Evolutionary conservation across 1,284 basidiomycete species (phyloP), one percentile per base, ranked within the genome.

Genomic region (Ganoderma resinaceum): DNA sequence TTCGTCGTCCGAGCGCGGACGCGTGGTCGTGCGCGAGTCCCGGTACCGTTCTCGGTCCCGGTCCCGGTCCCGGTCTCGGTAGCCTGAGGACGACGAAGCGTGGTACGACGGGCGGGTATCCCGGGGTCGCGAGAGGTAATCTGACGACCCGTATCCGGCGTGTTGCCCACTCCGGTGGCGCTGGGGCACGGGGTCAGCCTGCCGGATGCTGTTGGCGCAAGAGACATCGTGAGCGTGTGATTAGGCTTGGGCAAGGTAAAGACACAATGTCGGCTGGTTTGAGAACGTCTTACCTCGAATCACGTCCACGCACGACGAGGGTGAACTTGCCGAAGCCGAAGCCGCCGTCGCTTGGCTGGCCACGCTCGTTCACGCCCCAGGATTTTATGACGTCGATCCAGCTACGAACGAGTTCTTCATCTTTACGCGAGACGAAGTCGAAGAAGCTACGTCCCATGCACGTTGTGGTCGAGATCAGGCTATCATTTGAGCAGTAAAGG

Each of bases 361-460:
- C 92, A 8, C 87, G 85, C 76, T 93, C 92, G 70, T 93, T 93
- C 60, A 93, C 91, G 23, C 91, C 92, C 89, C 91, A 93, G 2
- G 86, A 84, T 77, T 94, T 94, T 73, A 93, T 87, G 63, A 86
- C 85, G 69, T 89, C 87, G 66, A 94, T 89, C 90, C 91, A 93
- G 66, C 82, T 85, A 23, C 86, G 83, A 26, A 93, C 90, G 61
- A 85, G 82, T 16, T 80, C 80, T 78, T 92, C 91, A 72, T 91
- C 90, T 72, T 83, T 82, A 72, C 79, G 80, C 20, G 83, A 76
- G 8, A 94, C 90, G 76, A 92, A 93, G 74, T 93, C 92, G 73
- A 87, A 93, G 79, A 94, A 92, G 68, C 84, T 85, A n/a, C 90
- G 85, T 18, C 85, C 85, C 78, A 90, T 85, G n/a, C 86, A 86